These are phyloP conservation scores for Stereocaulon alpinum DNA, from an alignment of 495 filamentous ascomycete genomes.

Conservation along the genomic window DNA sequence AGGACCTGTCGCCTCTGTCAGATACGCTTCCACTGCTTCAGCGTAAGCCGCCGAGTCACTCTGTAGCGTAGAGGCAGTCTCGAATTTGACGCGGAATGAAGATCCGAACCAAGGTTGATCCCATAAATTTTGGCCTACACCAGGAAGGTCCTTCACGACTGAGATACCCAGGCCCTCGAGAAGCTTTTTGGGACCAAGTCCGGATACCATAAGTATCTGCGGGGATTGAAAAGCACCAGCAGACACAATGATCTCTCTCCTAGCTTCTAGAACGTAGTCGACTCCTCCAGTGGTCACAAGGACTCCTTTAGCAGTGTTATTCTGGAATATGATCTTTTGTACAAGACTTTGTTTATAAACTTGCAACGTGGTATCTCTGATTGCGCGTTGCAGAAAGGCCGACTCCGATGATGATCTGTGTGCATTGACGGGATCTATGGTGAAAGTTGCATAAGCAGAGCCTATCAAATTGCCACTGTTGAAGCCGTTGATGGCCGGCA, in stretches of 20 bases:
- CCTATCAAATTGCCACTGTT: slow-evolving; percentile 29
- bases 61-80: slow-evolving; percentile 1
- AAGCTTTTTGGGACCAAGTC: slow-evolving; percentile 38
- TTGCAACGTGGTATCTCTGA: slow-evolving; percentile 18
- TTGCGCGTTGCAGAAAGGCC: slow-evolving; percentile 21
- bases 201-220: slow-evolving; percentile 50
- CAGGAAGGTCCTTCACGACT: slow-evolving; percentile 29
- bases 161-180: slow-evolving; percentile 29
- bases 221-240: slow-evolving; percentile 49
- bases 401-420: slow-evolving; percentile 23
- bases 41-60: not conserved
- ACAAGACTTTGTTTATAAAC: not conserved
- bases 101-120: slow-evolving; percentile 16
- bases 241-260: slow-evolving; percentile 48
- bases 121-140: slow-evolving; percentile 44
- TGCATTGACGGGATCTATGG: slow-evolving; percentile 20
- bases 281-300: slow-evolving; percentile 23
- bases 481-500: slow-evolving; percentile 26
- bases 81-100: slow-evolving; percentile 23
- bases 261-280: not conserved
- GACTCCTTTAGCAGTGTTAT: slow-evolving; percentile 1
- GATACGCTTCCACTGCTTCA: slow-evolving; percentile 2
- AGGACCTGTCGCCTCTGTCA: slow-evolving; percentile 1
- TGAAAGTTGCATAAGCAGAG: slow-evolving; percentile 14
- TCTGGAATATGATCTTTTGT: slow-evolving; percentile 12